phyloP scores from a whole-genome alignment of 75 land plant species.

The Sequoia sempervirens region DNA sequence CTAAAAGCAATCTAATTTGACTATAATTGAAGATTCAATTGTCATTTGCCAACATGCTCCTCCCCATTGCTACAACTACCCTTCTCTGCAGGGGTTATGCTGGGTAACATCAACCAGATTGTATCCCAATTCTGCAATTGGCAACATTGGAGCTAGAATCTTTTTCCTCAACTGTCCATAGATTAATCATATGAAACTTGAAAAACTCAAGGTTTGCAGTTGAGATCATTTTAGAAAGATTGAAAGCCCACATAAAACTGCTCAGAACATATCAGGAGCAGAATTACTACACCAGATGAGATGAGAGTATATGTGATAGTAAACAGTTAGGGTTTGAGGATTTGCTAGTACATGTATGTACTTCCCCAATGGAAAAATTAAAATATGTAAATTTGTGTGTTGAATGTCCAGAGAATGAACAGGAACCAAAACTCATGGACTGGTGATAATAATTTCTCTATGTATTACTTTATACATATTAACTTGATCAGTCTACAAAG shows the following conservation, averaged over 20 bases:
- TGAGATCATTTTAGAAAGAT: background rate
- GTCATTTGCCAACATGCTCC: background rate
- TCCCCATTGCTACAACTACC: background rate
- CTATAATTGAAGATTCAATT: background rate
- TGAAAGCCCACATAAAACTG: background rate
- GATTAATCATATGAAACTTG: background rate
- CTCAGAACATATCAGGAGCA: background rate
- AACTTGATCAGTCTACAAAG: background rate
- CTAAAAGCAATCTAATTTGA: background rate
- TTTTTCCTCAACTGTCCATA: background rate
- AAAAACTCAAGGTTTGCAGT: background rate
- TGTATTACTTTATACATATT: no score
- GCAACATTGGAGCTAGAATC: background rate
- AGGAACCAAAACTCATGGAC: no score
- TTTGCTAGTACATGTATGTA: background rate
- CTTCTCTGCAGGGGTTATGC: background rate
- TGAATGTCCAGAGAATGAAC: no score
- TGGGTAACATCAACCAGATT: background rate
- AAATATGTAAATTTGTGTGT: background rate
- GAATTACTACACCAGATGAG: background rate
- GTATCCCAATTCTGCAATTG: background rate
- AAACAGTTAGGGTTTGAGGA: background rate
- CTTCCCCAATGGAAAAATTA: background rate
- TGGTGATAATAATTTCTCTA: no score
- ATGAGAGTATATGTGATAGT: background rate